Conservation (phyloP, 2,329 filamentous ascomycete genomes). For the Trichoderma aggressivum region DNA sequence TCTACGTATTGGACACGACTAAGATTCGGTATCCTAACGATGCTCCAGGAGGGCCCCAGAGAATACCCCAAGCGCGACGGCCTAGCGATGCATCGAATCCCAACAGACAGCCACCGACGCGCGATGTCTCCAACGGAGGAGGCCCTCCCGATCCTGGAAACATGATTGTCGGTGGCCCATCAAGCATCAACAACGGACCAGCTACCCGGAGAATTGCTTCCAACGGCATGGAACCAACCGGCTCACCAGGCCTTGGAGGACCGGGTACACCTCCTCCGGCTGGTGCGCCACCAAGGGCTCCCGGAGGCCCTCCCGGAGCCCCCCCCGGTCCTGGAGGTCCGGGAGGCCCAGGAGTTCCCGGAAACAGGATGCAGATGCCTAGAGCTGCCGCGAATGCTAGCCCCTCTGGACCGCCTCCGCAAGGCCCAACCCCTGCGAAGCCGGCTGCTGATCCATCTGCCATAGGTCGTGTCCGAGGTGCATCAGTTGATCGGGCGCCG, state of each 20-base stretch:
- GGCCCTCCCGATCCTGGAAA: conserved; percentile 47
- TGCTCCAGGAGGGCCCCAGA: conserved; percentile 39
- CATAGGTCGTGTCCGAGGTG: conserved; percentile 45
- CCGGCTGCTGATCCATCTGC: conserved; percentile 42
- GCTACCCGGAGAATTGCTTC: conserved; percentile 37
- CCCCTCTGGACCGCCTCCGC: conserved; percentile 52
- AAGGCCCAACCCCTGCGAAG: conserved; percentile 50
- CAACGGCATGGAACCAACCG: conserved; percentile 36
- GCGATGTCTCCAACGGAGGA: conserved; percentile 52
- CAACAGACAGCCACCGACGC: conserved; percentile 40
- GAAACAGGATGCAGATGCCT: conserved; percentile 39
- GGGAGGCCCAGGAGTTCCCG: conserved; percentile 23
- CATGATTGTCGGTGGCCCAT: conserved; percentile 37
- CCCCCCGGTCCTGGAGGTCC: conserved; percentile 15
- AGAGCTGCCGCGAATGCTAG: conserved; percentile 29
- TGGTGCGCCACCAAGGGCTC: conserved; percentile 2
- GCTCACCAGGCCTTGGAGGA: conserved; percentile 30
- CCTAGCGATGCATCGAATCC: conserved; percentile 39
- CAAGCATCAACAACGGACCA: conserved; percentile 36
- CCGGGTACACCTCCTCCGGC: conserved; percentile 22
- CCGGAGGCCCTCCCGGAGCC: conserved; percentile 5
- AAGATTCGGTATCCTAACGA: conserved; percentile 97
- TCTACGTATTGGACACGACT: conserved; percentile 88
- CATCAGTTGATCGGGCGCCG: conserved; percentile 46
- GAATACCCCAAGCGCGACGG: conserved; percentile 39